Conservation (phyloP, 306 rosid species). For the Trifolium subterraneum region DNA sequence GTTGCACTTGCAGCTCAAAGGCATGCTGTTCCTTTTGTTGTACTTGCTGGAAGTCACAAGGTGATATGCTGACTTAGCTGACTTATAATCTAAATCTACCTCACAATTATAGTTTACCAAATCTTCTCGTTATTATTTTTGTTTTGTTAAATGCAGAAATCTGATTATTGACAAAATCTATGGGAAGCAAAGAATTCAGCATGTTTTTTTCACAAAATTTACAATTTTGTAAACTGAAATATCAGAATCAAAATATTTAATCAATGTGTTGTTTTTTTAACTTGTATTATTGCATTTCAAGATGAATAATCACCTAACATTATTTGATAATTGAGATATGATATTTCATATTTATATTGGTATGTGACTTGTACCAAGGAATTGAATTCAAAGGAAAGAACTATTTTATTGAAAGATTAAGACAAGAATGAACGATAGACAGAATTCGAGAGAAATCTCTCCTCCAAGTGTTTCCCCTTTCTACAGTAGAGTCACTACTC, state of each 20-base stretch:
- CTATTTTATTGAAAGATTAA: not conserved
- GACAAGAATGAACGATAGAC: not conserved
- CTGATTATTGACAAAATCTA: not conserved
- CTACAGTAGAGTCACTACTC: not conserved
- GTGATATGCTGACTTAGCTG: constrained; percentile 47
- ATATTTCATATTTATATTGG: constrained; percentile 14
- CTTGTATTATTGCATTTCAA: constrained; percentile 16
- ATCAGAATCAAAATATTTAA: not conserved
- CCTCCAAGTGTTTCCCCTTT: not conserved
- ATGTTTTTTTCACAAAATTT: constrained; percentile 7
- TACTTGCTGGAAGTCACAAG: constrained; percentile 99
- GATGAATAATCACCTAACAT: constrained; percentile 5
- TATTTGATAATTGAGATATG: constrained; percentile 4
- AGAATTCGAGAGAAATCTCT: not conserved
- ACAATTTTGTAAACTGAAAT: constrained; percentile 9
- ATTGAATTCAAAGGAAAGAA: not conserved
- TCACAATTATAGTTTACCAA: constrained; percentile 3
- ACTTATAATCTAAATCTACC: constrained; percentile 20
- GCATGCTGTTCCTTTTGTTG: constrained; percentile 99
- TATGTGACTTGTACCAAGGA: not conserved
- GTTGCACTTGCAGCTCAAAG: constrained; percentile 97
- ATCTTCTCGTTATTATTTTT: constrained; percentile 5
- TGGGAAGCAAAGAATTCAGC: not conserved
- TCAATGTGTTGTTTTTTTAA: constrained; percentile 1
- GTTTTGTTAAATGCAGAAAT: constrained; percentile 28